Percentiles rank a stretch among this genome's conserved stretches.
phyloP scores from a whole-genome alignment of 164 flowering plant species.

The Piper betle region DNA sequence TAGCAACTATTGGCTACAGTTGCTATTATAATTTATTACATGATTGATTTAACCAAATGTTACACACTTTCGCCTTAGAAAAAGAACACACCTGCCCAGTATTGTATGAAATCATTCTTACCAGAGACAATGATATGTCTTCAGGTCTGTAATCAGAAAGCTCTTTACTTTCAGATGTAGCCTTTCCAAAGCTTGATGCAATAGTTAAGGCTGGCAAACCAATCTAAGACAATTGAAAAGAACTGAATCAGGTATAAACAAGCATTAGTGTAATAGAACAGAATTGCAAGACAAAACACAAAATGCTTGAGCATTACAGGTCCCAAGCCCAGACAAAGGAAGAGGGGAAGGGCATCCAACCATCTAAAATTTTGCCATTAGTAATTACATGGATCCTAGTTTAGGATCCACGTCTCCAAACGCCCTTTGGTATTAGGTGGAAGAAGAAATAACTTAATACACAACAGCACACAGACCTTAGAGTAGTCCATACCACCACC shows the following conservation, averaged over 20 bases:
- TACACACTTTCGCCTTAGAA: background rate
- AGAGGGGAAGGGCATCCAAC: too few species aligned
- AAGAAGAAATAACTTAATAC: background rate
- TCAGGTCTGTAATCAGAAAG: conserved; percentile 88
- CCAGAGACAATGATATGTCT: conserved; percentile 82
- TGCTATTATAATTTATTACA: too few species aligned
- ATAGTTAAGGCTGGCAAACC: conserved; percentile 92
- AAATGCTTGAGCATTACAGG: too few species aligned
- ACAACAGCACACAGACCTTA: conserved; percentile 36
- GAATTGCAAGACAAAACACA: too few species aligned
- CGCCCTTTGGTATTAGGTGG: too few species aligned
- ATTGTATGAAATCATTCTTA: conserved; percentile 97
- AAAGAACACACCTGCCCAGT: conserved; percentile 66
- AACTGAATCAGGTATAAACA: background rate
- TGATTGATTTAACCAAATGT: background rate
- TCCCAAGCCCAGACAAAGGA: too few species aligned
- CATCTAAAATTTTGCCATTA: too few species aligned
- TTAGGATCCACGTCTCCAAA: too few species aligned
- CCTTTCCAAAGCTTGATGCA: conserved; percentile 95
- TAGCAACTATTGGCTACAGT: too few species aligned
- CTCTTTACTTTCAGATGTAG: conserved; percentile 77
- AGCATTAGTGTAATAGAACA: too few species aligned
- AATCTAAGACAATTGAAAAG: conserved; percentile 35
- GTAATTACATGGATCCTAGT: too few species aligned
- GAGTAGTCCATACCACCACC: conserved; percentile 90